These are phyloP conservation scores for Trichoderma citrinoviride DNA, from an alignment of 2,329 filamentous ascomycete species.

Conservation along the genomic window DNA sequence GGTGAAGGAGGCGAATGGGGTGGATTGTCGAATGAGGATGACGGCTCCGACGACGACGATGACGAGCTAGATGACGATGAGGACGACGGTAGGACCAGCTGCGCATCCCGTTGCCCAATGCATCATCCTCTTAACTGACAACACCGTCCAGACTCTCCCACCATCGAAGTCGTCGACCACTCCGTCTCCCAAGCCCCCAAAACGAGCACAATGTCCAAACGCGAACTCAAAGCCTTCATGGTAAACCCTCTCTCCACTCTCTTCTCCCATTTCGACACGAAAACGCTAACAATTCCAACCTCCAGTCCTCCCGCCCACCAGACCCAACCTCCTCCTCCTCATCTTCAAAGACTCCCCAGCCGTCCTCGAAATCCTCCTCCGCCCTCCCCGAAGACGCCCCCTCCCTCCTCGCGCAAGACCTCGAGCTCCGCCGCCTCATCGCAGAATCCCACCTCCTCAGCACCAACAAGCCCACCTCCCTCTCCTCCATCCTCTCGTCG, in stretches of 20 bases:
- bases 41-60: constrained; percentile 10
- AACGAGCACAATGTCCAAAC: constrained; percentile 55
- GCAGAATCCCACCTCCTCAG: constrained; percentile 84
- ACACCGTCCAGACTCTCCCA: constrained; percentile 26
- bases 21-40: constrained; percentile 31
- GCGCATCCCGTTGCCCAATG: background rate
- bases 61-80: constrained; percentile 19
- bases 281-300: background rate
- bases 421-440: constrained; percentile 85
- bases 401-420: constrained; percentile 82
- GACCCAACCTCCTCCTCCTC: constrained; percentile 31
- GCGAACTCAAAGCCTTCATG: constrained; percentile 78
- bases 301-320: constrained; percentile 50
- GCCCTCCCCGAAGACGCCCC: constrained; percentile 56
- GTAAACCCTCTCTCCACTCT: constrained; percentile 37
- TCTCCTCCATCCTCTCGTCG: constrained; percentile 40
- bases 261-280: background rate
- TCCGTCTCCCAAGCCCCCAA: constrained; percentile 41
- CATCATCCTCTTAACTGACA: constrained; percentile 16
- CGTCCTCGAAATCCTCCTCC: constrained; percentile 29
- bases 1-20: constrained; percentile 32
- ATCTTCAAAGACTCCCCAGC: constrained; percentile 24
- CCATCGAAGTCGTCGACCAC: constrained; percentile 63
- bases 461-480: constrained; percentile 47
- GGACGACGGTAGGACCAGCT: background rate